These are phyloP conservation scores for Globisporangium camurandrum DNA, from an alignment of 352 stramenopile genomes.

Conservation along the genomic window DNA sequence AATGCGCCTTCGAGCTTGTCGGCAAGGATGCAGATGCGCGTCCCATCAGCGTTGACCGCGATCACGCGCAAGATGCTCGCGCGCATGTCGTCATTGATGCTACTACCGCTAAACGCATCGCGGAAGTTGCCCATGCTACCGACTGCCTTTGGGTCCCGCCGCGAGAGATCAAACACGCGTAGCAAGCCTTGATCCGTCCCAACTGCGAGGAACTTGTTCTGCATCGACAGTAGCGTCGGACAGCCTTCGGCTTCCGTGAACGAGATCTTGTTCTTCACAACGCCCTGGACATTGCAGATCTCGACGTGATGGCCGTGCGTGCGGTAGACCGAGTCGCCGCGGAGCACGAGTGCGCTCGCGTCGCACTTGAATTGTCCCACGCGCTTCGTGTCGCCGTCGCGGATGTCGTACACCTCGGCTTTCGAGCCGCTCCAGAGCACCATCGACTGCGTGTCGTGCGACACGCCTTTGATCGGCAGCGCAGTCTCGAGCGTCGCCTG, in stretches of 20 bases:
- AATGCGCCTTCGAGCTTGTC: constrained; percentile 71
- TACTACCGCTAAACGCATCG: constrained; percentile 38
- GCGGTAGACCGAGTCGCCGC: constrained; percentile 84
- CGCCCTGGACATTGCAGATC: constrained; percentile 82
- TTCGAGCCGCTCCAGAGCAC: constrained; percentile 83
- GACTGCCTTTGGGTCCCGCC: constrained; percentile 79
- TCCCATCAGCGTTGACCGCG: constrained; percentile 85
- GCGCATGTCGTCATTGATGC: constrained; percentile 56
- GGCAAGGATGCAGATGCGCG: constrained; percentile 82
- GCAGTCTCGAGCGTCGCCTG: constrained; percentile 53
- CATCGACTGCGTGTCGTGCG: constrained; percentile 65
- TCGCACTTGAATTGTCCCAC: constrained; percentile 69
- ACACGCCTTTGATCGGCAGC: constrained; percentile 81
- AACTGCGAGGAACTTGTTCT: constrained; percentile 88
- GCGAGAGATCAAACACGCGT: constrained; percentile 85
- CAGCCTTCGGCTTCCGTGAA: constrained; percentile 89
- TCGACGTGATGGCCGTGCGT: constrained; percentile 82
- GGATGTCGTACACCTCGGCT: constrained; percentile 84
- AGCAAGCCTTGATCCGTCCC: constrained; percentile 79
- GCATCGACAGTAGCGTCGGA: constrained; percentile 74
- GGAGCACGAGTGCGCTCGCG: constrained; percentile 62
- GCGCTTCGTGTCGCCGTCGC: constrained; percentile 48
- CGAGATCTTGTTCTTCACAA: constrained; percentile 82
- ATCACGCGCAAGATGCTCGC: constrained; percentile 55
- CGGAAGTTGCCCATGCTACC: constrained; percentile 78